Evolutionary conservation across 106 monocot genomes (phyloP).

Genomic region (Ottelia alismoides): DNA sequence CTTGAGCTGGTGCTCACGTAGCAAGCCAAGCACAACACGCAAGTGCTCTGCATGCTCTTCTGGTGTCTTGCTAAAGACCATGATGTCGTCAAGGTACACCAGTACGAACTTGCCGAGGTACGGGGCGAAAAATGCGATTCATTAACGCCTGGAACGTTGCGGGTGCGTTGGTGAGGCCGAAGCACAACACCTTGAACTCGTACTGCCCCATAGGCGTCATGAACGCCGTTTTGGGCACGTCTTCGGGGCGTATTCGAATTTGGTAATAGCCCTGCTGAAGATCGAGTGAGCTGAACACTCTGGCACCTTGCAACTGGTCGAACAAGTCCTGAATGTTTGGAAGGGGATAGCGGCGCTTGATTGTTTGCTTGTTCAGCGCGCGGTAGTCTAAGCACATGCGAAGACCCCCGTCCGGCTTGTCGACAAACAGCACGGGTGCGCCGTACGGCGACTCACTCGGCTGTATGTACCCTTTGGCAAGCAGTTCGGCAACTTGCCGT

Average conservation of each 20-base stretch:
- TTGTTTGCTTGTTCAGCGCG: too few species aligned
- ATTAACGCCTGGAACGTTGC: conserved; percentile 2
- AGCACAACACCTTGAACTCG: conserved; percentile 5
- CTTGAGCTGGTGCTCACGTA: background rate
- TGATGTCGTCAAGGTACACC: too few species aligned
- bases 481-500: too few species aligned
- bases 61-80: background rate
- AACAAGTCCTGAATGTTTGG: too few species aligned
- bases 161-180: conserved; percentile 9
- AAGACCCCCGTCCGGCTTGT: too few species aligned
- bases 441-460: too few species aligned
- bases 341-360: too few species aligned
- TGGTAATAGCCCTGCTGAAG: conserved; percentile 6
- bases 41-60: background rate
- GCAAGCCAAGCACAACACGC: background rate
- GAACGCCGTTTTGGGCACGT: conserved; percentile 7
- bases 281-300: too few species aligned
- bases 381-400: too few species aligned
- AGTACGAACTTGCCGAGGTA: background rate
- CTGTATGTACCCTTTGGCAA: too few species aligned
- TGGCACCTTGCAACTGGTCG: too few species aligned
- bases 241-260: conserved; percentile 1
- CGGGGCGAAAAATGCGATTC: conserved; percentile 3
- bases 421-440: too few species aligned
- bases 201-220: conserved; percentile 4